Evolutionary conservation across 2,329 filamentous ascomycete genomes (phyloP), one percentile per base, ranked within the genome.

Genomic region (Juglanconis oblonga): DNA sequence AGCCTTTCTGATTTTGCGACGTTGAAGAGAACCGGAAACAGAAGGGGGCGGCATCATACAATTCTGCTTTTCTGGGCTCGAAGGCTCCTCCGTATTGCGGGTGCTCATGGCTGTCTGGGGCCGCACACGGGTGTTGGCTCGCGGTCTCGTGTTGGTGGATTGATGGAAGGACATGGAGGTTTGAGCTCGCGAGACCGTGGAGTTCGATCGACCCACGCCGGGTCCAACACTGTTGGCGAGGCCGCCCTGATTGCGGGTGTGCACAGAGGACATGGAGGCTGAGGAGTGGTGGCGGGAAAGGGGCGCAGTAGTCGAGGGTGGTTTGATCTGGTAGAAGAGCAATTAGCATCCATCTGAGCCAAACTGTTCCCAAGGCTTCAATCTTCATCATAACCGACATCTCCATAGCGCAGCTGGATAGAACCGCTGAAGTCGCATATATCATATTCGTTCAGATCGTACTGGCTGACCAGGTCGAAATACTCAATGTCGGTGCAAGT

Each of bases 211-310:
- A 64, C 85, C 81, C 17, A 72, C 66, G 13, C 77, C 79, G 11
- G 81, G 78, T 1, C 86, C 85, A 33, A 86, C 71, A 67, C 83
- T 88, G 62, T 79, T 83, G 13, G 82, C 79, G 64, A 87, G 86
- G 62, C 76, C 79, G 64, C 55, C 55, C 6, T 36, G 36, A 29
- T 75, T 79, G 56, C 76, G 75, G 52, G 76, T 74, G 52, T 72
- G 67, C 68, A 76, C 74, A 62, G 79, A 76, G 38, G 75, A 72
- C 58, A 70, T 71, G 58, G 73, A 73, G 59, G 70, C 72, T 59
- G 75, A 71, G 33, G 79, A 76, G 6, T 77, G 74, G 5, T 76
- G 69, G 9, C 70, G 69, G 56, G 74, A 69, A 10, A 73, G 73
- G 36, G 72, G 67, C 40, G 71, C 70, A 0, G 59, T 54, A 32